Evolutionary conservation across 306 rosid species (phyloP), one percentile per base, ranked within the genome.

Genomic region (Trifolium pratense): DNA sequence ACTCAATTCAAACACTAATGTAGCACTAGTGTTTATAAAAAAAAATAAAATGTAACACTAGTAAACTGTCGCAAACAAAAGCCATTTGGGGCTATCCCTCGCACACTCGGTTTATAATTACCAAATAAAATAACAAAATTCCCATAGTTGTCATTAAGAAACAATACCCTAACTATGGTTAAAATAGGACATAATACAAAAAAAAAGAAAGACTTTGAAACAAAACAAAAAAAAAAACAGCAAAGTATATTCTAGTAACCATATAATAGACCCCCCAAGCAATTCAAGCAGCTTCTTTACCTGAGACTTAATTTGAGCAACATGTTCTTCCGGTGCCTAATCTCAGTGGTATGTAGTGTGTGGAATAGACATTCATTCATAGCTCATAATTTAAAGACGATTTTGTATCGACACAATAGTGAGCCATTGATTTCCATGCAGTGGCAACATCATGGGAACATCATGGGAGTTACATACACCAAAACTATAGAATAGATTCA

Each of bases 231-330:
- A 5, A 23, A 13, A 13, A 23, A 23, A 0, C 39, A 10, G 18
- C 3, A 23, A 3, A 32, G 51, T 45, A 71, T 64, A 62, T 16
- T 20, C 42, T 46, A 0, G 55, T 37, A 8, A 49, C 65, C 18
- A 43, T 55, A 37, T 77, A 26, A 59, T 0, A 5, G 36, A 26
- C 17, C 18, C 18, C 25, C 68, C 29, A 29, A 37, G 67, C 17
- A 29, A 68, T 39, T 51, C 75, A 63, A 56, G 37, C 43, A 69
- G 75, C 80, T 69, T 74, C 80, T 73, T 23, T 29, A 63, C 77
- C 31, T 29, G 66, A 75, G 52, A 20, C 51, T 53, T 72, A 71
- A 48, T 34, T 42, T 58, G 52, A 76, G 78, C 46, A 72, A 43
- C 46, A 61, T 42, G 68, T 34, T 65, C 70, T 13, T 66, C 66